These are phyloP conservation scores for Trematosphaeria pertusa DNA, from an alignment of 2,329 filamentous ascomycete species.

Conservation along the genomic window DNA sequence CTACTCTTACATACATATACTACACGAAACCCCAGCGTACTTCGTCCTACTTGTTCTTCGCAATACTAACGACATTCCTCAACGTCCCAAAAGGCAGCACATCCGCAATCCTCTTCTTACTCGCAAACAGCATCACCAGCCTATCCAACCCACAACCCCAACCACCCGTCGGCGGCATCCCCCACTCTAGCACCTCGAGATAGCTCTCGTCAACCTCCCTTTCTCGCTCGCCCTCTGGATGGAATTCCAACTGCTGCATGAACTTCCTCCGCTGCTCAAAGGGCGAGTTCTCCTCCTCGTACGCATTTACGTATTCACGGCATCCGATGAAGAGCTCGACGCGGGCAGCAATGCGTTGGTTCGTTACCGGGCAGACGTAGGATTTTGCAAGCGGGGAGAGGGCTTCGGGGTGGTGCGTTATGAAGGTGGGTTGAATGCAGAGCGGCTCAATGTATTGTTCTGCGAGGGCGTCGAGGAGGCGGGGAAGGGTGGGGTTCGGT, in stretches of 20 bases:
- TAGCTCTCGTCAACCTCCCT: slow-evolving; percentile 78
- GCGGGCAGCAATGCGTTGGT: slow-evolving; percentile 78
- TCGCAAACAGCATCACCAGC: slow-evolving; percentile 88
- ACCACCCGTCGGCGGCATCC: slow-evolving; percentile 91
- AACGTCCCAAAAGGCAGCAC: slow-evolving; percentile 88
- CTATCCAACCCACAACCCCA: slow-evolving; percentile 96
- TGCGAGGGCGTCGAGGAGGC: slow-evolving; percentile 83
- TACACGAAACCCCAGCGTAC: too few species aligned
- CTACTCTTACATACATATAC: background rate
- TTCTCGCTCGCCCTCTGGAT: slow-evolving; percentile 45
- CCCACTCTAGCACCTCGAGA: slow-evolving; percentile 82
- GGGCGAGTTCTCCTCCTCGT: slow-evolving; percentile 97
- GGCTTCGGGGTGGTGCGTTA: slow-evolving; percentile 86
- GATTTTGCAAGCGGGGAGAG: slow-evolving; percentile 93
- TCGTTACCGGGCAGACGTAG: slow-evolving; percentile 70
- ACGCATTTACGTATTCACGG: slow-evolving; percentile 91
- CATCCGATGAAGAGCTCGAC: slow-evolving; percentile 84
- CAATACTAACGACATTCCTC: slow-evolving; percentile 60
- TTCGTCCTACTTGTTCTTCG: slow-evolving; percentile 29
- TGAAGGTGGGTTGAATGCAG: slow-evolving; percentile 78
- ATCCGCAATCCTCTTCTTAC: slow-evolving; percentile 79
- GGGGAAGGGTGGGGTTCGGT: slow-evolving; percentile 64
- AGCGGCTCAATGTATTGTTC: slow-evolving; percentile 78
- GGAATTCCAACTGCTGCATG: slow-evolving; percentile 59
- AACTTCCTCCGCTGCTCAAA: slow-evolving; percentile 87